Evolutionary conservation across 208 protist genomes (phyloP).

Genomic region (Trypanosoma congolense): DNA sequence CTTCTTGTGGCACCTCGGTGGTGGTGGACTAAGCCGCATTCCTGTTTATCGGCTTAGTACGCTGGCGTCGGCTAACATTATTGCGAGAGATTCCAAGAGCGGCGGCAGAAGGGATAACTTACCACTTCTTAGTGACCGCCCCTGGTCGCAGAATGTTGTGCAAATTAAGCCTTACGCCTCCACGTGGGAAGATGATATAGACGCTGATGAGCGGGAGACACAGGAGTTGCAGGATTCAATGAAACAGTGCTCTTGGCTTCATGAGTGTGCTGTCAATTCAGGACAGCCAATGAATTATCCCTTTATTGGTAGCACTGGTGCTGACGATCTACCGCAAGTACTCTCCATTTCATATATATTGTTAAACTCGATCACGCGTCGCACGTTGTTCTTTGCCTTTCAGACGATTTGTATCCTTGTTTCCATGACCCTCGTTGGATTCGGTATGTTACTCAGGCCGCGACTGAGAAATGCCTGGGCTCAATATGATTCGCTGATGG

Average conservation of each 20-base stretch:
- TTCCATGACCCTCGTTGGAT: constrained; percentile 40
- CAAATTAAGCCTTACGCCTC: not conserved
- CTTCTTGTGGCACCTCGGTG: constrained; percentile 13
- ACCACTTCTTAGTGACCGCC: constrained; percentile 3
- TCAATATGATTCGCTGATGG: constrained; percentile 30
- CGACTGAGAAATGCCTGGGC: constrained; percentile 55
- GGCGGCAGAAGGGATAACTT: not conserved
- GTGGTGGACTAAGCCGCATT: constrained; percentile 7
- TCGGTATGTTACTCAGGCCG: constrained; percentile 37
- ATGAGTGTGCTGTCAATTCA: not conserved
- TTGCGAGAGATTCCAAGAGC: not conserved
- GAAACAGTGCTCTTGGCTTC: constrained; percentile 15
- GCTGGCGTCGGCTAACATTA: not conserved
- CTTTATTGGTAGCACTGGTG: not conserved
- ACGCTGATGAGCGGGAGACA: constrained; percentile 18
- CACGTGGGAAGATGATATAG: constrained; percentile 19
- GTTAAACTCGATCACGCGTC: constrained; percentile 2
- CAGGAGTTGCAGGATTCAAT: constrained; percentile 17
- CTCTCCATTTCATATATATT: not conserved
- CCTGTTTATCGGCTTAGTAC: constrained; percentile 4
- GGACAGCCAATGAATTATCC: constrained; percentile 1
- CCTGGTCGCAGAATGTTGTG: not conserved
- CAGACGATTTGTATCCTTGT: constrained; percentile 36
- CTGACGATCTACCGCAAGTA: constrained; percentile 1
- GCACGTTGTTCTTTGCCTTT: constrained; percentile 26